These are phyloP conservation scores for Serendipita indica DNA, from an alignment of 768 basidiomycete species.

Conservation along the genomic window DNA sequence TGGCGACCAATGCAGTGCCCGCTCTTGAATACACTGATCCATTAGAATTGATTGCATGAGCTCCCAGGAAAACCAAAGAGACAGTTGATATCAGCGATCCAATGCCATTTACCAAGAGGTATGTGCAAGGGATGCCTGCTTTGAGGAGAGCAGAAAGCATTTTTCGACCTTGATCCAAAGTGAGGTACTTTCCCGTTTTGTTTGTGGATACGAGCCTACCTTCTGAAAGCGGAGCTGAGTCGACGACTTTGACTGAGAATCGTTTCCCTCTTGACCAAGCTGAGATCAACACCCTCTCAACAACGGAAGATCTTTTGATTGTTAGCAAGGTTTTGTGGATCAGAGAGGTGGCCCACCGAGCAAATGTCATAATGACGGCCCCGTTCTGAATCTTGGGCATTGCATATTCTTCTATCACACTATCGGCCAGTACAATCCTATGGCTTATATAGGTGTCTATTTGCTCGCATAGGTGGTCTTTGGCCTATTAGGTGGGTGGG, in stretches of 20 bases:
- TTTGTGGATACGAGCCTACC: slow-evolving; percentile 27
- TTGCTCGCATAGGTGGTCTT: slow-evolving; percentile 62
- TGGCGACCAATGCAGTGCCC: slow-evolving; percentile 89
- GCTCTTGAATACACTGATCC: slow-evolving; percentile 88
- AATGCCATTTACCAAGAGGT: slow-evolving; percentile 77
- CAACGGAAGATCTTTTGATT: slow-evolving; percentile 70
- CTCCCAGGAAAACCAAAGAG: slow-evolving; percentile 76
- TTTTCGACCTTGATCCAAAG: slow-evolving; percentile 47
- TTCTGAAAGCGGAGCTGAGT: slow-evolving; percentile 90
- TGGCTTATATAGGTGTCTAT: slow-evolving; percentile 92
- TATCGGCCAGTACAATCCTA: slow-evolving; percentile 81
- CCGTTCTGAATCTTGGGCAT: slow-evolving; percentile 89
- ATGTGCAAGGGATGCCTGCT: slow-evolving; percentile 69
- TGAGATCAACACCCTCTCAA: slow-evolving; percentile 73
- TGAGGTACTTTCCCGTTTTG: background rate
- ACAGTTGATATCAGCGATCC: slow-evolving; percentile 67
- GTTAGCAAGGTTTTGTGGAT: background rate
- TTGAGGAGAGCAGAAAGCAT: slow-evolving; percentile 55
- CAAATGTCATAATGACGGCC: slow-evolving; percentile 85
- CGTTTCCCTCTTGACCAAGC: slow-evolving; percentile 58
- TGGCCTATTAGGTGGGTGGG: slow-evolving; percentile 42
- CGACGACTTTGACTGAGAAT: slow-evolving; percentile 86
- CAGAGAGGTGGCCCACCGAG: slow-evolving; percentile 39
- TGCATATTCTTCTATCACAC: slow-evolving; percentile 81
- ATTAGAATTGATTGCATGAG: slow-evolving; percentile 88